phyloP scores from a whole-genome alignment of 345 rosid species.

The Rhodamnia rubescens region DNA sequence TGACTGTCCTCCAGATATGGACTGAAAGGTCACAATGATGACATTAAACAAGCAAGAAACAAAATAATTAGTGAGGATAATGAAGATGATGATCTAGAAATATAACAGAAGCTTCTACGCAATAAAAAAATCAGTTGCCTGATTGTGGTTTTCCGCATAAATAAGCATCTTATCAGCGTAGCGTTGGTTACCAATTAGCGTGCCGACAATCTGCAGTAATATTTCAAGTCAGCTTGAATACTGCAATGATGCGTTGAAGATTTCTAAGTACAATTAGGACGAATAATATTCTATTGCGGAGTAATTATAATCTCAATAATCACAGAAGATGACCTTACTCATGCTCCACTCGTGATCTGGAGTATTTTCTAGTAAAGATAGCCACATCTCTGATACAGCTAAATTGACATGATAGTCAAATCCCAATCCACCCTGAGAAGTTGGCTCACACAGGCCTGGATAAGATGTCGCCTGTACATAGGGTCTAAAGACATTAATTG shows the following conservation, averaged over 20 bases:
- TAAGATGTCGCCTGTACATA: constrained; percentile 57
- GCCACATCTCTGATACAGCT: constrained; percentile 93
- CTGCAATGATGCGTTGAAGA: neutral
- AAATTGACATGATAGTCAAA: constrained; percentile 84
- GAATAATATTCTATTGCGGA: neutral
- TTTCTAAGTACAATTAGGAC: neutral
- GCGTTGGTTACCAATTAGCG: constrained; percentile 54
- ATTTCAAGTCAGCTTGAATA: neutral
- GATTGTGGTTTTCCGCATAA: constrained; percentile 80
- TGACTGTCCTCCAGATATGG: constrained; percentile 88
- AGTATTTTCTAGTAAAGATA: constrained; percentile 50
- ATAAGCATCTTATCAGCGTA: constrained; percentile 75
- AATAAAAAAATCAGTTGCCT: constrained; percentile 29
- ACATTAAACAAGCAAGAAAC: neutral
- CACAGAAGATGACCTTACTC: constrained; percentile 57
- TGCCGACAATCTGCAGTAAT: constrained; percentile 56
- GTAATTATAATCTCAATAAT: neutral
- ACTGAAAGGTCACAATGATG: constrained; percentile 18
- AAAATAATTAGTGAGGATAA: neutral
- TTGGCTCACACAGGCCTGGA: constrained; percentile 91
- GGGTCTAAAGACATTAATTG: neutral
- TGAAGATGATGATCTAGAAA: constrained; percentile 2
- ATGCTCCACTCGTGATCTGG: constrained; percentile 86
- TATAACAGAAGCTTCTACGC: constrained; percentile 2
- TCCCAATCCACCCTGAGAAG: constrained; percentile 90